Conservation (phyloP, 805 yeast species). For the Zygotorulaspora sp. region DNA sequence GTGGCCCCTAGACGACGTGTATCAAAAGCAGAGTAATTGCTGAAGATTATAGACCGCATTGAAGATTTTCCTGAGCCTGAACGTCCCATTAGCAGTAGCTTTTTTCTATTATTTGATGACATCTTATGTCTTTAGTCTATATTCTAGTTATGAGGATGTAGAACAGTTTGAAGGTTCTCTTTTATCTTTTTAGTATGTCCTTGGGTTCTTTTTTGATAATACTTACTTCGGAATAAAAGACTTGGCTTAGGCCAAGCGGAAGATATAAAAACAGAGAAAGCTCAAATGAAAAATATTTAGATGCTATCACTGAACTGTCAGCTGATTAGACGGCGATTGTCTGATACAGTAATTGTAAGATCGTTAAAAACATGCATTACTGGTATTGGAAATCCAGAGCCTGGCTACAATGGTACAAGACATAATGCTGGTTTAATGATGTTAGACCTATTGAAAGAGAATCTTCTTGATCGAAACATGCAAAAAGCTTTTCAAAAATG, state of each 20-base stretch:
- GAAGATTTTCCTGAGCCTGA: conserved; percentile 97
- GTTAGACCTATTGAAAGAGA: conserved; percentile 37
- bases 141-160: too few relatives aligned
- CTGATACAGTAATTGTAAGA: not conserved
- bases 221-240: too few relatives aligned
- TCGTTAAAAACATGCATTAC: conserved; percentile 21
- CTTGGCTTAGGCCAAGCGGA: too few relatives aligned
- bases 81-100: conserved; percentile 75
- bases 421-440: conserved; percentile 75
- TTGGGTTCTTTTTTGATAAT: too few relatives aligned
- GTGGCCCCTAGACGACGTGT: conserved; percentile 95
- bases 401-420: conserved; percentile 54
- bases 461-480: conserved; percentile 13
- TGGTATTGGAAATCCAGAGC: conserved; percentile 71
- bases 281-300: too few relatives aligned
- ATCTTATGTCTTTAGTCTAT: too few relatives aligned
- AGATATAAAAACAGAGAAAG: too few relatives aligned
- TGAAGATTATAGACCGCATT: conserved; percentile 93
- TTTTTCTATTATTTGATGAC: conserved; percentile 46
- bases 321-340: not conserved
- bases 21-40: conserved; percentile 94
- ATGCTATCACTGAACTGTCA: not conserved
- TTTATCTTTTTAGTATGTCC: too few relatives aligned
- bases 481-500: conserved; percentile 15
- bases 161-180: too few relatives aligned